These are phyloP conservation scores for Colletotrichum sp. DNA, from an alignment of 2,329 filamentous ascomycete species.

Conservation along the genomic window DNA sequence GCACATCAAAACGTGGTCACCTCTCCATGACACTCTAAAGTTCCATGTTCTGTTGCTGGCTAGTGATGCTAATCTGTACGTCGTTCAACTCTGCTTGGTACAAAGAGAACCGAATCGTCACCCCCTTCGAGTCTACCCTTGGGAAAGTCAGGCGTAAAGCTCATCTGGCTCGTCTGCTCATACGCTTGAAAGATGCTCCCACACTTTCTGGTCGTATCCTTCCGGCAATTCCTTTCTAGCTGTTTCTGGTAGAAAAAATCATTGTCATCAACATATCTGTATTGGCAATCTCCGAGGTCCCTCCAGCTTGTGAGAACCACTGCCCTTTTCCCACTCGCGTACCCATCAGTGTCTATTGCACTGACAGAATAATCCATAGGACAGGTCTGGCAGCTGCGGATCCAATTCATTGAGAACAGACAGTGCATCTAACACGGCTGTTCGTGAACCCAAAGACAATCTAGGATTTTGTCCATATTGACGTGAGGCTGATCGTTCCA, in stretches of 20 bases:
- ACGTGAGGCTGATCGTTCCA: rapidly evolving
- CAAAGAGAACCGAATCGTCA: neutral
- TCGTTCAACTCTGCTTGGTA: neutral
- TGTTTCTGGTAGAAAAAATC: rapidly evolving
- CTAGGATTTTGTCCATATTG: neutral
- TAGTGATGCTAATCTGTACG: neutral
- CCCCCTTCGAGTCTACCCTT: neutral
- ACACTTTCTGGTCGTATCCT: neutral
- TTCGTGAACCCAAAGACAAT: neutral
- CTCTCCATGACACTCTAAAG: neutral
- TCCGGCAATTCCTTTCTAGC: rapidly evolving
- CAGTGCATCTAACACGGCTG: neutral
- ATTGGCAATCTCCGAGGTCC: neutral
- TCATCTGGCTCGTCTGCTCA: neutral
- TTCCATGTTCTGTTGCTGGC: neutral
- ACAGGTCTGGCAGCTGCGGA: neutral
- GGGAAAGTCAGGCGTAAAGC: neutral
- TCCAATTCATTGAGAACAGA: neutral
- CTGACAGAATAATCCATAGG: neutral
- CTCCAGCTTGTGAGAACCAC: neutral
- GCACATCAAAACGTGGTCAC: neutral
- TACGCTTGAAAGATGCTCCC: neutral
- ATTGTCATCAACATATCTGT: rapidly evolving
- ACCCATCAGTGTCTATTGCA: neutral
- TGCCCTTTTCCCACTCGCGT: neutral